phyloP scores from a whole-genome alignment of 495 filamentous ascomycete species.

The Xylaria grammica region DNA sequence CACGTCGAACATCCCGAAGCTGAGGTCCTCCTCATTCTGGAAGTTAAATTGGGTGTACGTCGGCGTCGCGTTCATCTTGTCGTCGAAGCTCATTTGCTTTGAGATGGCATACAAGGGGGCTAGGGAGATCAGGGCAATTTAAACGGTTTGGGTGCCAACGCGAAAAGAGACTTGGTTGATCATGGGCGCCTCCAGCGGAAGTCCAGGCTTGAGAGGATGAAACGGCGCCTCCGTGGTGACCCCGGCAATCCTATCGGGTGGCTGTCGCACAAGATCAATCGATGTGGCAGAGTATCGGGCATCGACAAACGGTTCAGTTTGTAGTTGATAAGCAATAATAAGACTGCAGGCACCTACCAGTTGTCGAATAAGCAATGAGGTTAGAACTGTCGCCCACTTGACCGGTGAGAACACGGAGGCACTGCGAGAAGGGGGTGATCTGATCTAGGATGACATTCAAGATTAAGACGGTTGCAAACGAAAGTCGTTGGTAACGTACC shows the following conservation, averaged over 20 bases:
- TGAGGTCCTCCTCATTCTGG: conserved; percentile 24
- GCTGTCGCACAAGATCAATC: conserved; percentile 2
- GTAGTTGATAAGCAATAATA: background rate
- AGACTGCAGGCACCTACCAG: conserved; percentile 4
- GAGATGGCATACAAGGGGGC: background rate
- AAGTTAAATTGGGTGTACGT: conserved; percentile 22
- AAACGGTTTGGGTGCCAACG: background rate
- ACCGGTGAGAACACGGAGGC: conserved; percentile 15
- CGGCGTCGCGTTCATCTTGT: conserved; percentile 28
- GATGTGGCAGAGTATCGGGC: conserved; percentile 7
- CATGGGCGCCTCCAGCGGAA: conserved; percentile 1
- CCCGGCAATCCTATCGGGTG: conserved; percentile 7
- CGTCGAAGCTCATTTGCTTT: conserved; percentile 8
- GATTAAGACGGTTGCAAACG: conserved; percentile 4
- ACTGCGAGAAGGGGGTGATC: conserved; percentile 2
- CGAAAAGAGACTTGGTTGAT: background rate
- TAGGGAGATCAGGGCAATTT: background rate
- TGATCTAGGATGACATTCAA: background rate
- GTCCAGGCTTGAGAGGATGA: background rate
- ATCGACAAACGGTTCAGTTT: conserved; percentile 13
- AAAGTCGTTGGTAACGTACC: conserved; percentile 13
- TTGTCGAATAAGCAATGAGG: conserved; percentile 4
- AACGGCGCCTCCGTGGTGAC: conserved; percentile 14
- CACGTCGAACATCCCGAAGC: conserved; percentile 21
- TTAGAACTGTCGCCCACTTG: conserved; percentile 8